Evolutionary conservation across 1,284 basidiomycete species (phyloP).

Genomic region (Ceratobasidium sp.): DNA sequence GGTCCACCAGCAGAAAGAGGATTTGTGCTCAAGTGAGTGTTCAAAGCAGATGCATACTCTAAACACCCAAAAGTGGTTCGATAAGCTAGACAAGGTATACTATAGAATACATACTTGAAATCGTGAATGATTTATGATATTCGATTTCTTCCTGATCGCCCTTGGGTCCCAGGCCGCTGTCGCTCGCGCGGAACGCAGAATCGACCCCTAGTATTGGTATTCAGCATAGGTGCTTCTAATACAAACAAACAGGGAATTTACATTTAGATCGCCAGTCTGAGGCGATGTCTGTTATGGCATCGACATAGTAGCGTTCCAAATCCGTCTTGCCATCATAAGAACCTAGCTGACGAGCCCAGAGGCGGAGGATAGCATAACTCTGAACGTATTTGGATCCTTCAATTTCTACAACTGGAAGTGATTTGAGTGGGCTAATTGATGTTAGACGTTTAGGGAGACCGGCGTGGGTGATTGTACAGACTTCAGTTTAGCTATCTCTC

Average conservation of each 20-base stretch:
- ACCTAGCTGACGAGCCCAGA: conserved; percentile 28
- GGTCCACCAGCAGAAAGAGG: conserved; percentile 31
- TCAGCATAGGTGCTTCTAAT: too few relatives aligned
- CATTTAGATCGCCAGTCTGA: conserved; percentile 33
- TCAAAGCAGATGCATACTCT: conserved; percentile 34
- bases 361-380: conserved; percentile 23
- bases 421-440: conserved; percentile 14
- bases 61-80: too few relatives aligned
- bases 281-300: conserved; percentile 33
- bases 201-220: conserved; percentile 30
- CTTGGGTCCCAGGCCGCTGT: conserved; percentile 2
- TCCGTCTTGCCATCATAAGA: conserved; percentile 32
- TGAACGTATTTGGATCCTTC: conserved; percentile 10
- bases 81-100: background rate
- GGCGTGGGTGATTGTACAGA: background rate
- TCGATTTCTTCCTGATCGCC: conserved; percentile 8
- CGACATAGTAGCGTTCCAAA: conserved; percentile 32
- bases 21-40: conserved; percentile 31
- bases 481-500: conserved; percentile 24
- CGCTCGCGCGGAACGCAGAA: conserved; percentile 11
- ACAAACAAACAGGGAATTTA: background rate
- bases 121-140: conserved; percentile 29
- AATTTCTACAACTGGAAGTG: conserved; percentile 25
- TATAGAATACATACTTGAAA: conserved; percentile 9
- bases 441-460: background rate